Base-by-base conservation (phyloP, 768 basidiomycete species). In the Agrocybe praecox region DNA sequence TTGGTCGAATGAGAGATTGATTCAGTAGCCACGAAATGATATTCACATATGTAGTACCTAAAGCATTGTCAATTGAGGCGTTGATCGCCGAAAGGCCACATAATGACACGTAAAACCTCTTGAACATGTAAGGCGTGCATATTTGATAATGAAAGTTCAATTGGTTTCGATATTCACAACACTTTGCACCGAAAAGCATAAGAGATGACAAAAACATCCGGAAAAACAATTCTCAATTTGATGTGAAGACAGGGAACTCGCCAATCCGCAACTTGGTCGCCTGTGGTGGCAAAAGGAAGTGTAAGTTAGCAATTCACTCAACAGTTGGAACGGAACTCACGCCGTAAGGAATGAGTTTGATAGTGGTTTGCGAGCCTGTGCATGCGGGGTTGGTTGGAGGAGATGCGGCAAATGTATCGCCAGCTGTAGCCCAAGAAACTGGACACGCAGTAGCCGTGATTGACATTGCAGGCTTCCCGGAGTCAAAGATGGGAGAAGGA, bases 391-490 rank as follows among this genome's bases (percentile, higher is more conserved):
- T 77, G 12, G 72, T 72, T 0, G 77, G 79, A 29, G 81, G 82
- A 44, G 77, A 56, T 1, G 79, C 72, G 1, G 79, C 80, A 63
- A 82, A 84, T 17, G 78, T 82, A 59, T 74, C 71, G 6, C 82
- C 81, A 5, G 74, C 81, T 46, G 68, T 64, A 1, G 67, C 57
- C 81, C 81, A 82, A n/a, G 69, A 63, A 50, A 84, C 77, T 14
- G 73, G 74, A 57, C 81, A 84, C n/a, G 82, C 81, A 10, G 72
- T 72, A 21, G 75, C 82, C 5, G 73, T 76, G 47, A 84, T 79
- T 8, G 74, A 74, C 48, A 82, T 63, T 18, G 80, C 77, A 10
- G 80, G 78, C 53, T 74, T 69, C 9, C 80, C 79, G 8, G 78
- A 71, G 64, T 83, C 81, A 62, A 78, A 84, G 12, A 80, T 67